A percentile compares a stretch with the other conserved stretches of the same genome.
phyloP scores from a whole-genome alignment of 345 rosid species.

The Dovyalis caffra region DNA sequence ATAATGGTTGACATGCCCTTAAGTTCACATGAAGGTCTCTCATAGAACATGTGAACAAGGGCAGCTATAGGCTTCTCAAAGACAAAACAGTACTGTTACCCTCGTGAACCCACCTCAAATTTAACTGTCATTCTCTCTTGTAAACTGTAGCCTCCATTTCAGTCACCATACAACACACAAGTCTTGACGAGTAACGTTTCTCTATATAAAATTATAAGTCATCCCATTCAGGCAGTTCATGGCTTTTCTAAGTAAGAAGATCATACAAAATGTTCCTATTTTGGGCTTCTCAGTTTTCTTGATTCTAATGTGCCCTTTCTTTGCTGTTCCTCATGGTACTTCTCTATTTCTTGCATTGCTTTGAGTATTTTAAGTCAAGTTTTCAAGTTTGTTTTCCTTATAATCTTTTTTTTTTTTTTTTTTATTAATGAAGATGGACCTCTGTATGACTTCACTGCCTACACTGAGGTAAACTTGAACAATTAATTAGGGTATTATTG shows the following conservation, averaged over 20 bases:
- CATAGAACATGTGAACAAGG: constrained; percentile 30
- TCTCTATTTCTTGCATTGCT: neutral
- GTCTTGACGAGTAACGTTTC: no score
- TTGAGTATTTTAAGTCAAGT: neutral
- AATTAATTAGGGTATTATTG: no score
- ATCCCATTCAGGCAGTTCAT: neutral
- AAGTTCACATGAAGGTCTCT: constrained; percentile 18
- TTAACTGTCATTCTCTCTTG: neutral
- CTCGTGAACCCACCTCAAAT: constrained; percentile 30
- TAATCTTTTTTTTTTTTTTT: neutral
- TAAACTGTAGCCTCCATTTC: neutral
- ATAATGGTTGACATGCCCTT: neutral
- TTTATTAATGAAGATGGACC: constrained; percentile 47
- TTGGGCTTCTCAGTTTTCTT: constrained; percentile 24
- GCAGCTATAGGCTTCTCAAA: neutral
- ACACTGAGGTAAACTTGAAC: constrained; percentile 51
- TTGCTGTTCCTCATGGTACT: constrained; percentile 14
- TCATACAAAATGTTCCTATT: constrained; percentile 21
- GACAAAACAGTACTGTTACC: neutral
- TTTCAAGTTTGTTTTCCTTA: neutral
- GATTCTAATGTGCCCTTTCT: constrained; percentile 28
- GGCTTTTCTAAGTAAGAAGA: neutral
- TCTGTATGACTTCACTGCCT: constrained; percentile 66
- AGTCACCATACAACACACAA: neutral
- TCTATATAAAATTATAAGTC: neutral